Evolutionary conservation across 345 rosid genomes (phyloP), one percentile per base, ranked within the genome.

Genomic region (Gossypium stocksii): DNA sequence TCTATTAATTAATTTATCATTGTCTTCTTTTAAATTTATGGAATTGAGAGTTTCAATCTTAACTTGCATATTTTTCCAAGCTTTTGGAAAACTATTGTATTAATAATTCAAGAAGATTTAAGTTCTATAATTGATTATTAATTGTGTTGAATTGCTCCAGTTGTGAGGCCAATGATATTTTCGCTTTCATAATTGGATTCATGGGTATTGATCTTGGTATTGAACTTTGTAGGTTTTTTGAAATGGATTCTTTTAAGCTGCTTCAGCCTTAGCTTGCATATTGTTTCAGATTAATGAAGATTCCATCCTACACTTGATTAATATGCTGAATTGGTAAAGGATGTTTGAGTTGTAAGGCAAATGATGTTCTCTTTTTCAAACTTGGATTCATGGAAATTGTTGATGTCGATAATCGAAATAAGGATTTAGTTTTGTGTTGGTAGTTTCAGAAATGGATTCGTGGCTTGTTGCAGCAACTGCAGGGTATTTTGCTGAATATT

Each of bases 391-490:
- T 41, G 61, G 5, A 48, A 80, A 54, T 59, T 75, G 72, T 72
- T 12, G 54, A 43, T 74, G 25, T 59, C 69, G 73, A 77, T 66
- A 72, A 52, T 58, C 59, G 74, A 59, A 75, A 71, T 41, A 63
- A 62, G 70, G 66, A 60, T 73, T 73, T 38, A 27, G 38, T 71
- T 34, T 46, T 44, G 60, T 74, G 70, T 43, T 67, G 80, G 49
- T 82, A 72, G 53, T 63, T 23, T 74, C 61, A 22, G 70, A 78
- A 58, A 93, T 91, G 98, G 98, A 89, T 76, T 75, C 82, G 16
- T 91, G 89, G 97, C 78, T 86, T 68, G 78, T 90, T 73, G 91
- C 82, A 74, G 97, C 90, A 1, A 92, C 93, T 29, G 91, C 91
- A 19, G 96, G 93, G 72, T 89, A 81, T 72, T 34, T 89, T 74